Evolutionary conservation across 306 rosid genomes (phyloP).

Genomic region (Parietaria judaica): DNA sequence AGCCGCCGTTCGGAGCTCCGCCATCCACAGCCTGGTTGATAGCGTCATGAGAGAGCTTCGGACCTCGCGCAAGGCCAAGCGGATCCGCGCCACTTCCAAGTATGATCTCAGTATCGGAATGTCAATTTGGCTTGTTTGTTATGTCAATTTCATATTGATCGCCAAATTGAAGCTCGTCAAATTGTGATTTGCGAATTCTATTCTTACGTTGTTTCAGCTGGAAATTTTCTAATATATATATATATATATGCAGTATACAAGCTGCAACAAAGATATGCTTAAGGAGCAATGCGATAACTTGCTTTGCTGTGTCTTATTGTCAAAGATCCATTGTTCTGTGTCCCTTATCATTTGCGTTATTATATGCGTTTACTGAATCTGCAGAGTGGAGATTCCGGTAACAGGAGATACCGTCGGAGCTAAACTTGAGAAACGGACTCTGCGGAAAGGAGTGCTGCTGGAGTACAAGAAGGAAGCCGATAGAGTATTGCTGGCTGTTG

Average conservation of each 20-base stretch:
- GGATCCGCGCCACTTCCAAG: conserved; percentile 48
- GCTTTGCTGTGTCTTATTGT: background rate
- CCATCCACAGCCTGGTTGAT: conserved; percentile 51
- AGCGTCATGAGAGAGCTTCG: conserved; percentile 60
- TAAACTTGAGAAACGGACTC: conserved; percentile 45
- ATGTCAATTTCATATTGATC: too few relatives aligned
- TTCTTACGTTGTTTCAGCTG: too few relatives aligned
- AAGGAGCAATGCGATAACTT: background rate
- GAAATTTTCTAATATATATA: too few relatives aligned
- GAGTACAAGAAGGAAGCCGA: conserved; percentile 94
- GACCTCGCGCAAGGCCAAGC: conserved; percentile 32
- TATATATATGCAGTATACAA: too few relatives aligned
- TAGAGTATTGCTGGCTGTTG: conserved; percentile 68
- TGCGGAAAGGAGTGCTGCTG: conserved; percentile 68
- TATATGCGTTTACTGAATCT: conserved; percentile 1
- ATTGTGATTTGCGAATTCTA: too few relatives aligned
- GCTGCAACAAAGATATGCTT: background rate
- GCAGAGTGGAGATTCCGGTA: conserved; percentile 44
- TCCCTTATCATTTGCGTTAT: background rate
- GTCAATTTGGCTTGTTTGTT: too few relatives aligned
- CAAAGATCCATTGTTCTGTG: background rate
- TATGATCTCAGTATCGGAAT: conserved; percentile 11
- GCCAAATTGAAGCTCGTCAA: too few relatives aligned
- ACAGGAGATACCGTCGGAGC: conserved; percentile 56
- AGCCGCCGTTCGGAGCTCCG: conserved; percentile 24